Base-by-base conservation (phyloP, 306 rosid species). In the Arachis hypogaea region DNA sequence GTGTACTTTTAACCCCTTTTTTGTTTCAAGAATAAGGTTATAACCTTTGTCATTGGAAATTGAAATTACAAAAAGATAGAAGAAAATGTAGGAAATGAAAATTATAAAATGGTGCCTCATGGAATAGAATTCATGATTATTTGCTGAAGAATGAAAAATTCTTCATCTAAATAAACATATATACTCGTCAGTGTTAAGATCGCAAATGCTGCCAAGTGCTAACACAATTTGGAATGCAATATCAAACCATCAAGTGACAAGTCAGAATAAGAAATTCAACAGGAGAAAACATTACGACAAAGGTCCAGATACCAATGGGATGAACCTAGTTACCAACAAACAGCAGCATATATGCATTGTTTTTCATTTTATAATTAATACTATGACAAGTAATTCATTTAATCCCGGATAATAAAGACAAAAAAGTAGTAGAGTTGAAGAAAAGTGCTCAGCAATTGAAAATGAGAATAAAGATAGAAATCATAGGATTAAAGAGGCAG, bases 401-500 rank as follows among this genome's bases (percentile, higher is more conserved):
- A 77, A 38, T 7, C 45, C 80, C 52, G 78, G 52, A 78, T 77
- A 72, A 71, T 73, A 59, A 71, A 92, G 97, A 80, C 76, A 22
- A 22, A 77, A 90, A 83, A 79, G 73, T 86, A 77, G 81, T 77
- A 80, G 86, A 83, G 77, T 60, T 22, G 93, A 89, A 74, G 85
- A 74, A 40, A 86, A 66, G 85, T 84, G 54, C 77, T 63, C 69
- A 7, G 81, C 73, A 81, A 68, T 80, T 41, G 88, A 82, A 59
- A 82, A 73, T 8, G 89, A 88, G 76, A 85, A 22, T 22, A 16
- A 16, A 16, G 16, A 16, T 16, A 16, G 16, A 16, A 16, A 16
- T 16, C 16, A 33, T 49, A 88, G 86, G 78, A 66, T 89, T 54
- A 80, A 83, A 82, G 96, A 89, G 88, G 86, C 90, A 36, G 93